Evolutionary conservation across 176 grass and related monocot species (phyloP).

Genomic region (Hsuehochloa calcarea): DNA sequence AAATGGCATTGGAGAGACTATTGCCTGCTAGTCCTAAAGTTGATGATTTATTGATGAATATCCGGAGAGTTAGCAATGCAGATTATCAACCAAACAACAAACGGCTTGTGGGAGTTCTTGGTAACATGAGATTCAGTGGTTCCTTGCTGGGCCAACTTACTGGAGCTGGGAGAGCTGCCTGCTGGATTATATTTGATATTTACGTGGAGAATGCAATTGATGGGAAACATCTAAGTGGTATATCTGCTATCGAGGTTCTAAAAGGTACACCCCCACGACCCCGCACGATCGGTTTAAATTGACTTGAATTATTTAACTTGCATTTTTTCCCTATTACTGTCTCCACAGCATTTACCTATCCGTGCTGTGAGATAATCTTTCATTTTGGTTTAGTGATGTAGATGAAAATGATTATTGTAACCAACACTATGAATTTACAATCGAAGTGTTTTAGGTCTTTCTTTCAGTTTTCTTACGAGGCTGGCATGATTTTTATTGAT

Average conservation of each 20-base stretch:
- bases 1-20: constrained; percentile 49
- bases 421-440: not conserved
- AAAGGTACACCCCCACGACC: constrained; percentile 37
- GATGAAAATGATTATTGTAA: constrained; percentile 1
- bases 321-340: not conserved
- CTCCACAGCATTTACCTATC: not conserved
- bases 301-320: not conserved
- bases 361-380: not conserved
- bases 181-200: constrained; percentile 76
- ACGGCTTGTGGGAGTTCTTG: constrained; percentile 56
- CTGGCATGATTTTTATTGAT: not conserved
- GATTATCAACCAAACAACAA: constrained; percentile 57
- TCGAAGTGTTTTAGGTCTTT: not conserved
- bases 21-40: constrained; percentile 43
- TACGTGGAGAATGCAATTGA: constrained; percentile 77
- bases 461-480: not conserved
- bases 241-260: constrained; percentile 60
- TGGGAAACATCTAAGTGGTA: constrained; percentile 55
- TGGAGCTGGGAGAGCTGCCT: constrained; percentile 61
- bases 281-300: not conserved
- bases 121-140: constrained; percentile 40
- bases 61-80: constrained; percentile 43
- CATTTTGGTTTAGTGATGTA: not conserved
- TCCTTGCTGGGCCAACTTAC: constrained; percentile 47
- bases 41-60: constrained; percentile 47